These are phyloP conservation scores for Allium cepa DNA, from an alignment of 106 monocot species.

Conservation along the genomic window DNA sequence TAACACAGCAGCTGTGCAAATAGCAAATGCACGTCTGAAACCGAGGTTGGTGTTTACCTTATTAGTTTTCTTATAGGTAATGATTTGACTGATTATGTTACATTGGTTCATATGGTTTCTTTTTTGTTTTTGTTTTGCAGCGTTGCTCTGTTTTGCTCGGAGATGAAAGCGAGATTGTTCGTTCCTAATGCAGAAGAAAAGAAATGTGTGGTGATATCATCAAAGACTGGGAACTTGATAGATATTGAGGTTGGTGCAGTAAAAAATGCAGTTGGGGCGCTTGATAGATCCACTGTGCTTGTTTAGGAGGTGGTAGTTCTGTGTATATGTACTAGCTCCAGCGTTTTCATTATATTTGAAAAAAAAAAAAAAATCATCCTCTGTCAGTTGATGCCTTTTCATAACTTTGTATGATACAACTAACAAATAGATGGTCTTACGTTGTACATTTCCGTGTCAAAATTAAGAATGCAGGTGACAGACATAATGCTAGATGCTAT, in stretches of 20 bases:
- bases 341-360: too few relatives aligned
- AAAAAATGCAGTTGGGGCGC: conserved; percentile 32
- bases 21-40: conserved; percentile 55
- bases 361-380: too few relatives aligned
- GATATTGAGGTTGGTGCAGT: conserved; percentile 60
- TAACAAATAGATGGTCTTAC: too few relatives aligned
- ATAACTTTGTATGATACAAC: too few relatives aligned
- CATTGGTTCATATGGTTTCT: background rate
- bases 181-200: conserved; percentile 64
- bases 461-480: too few relatives aligned
- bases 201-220: conserved; percentile 55
- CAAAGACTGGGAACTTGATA: conserved; percentile 58
- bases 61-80: too few relatives aligned
- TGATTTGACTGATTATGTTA: too few relatives aligned
- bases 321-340: too few relatives aligned
- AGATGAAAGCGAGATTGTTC: conserved; percentile 67
- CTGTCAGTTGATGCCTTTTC: too few relatives aligned
- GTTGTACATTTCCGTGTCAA: too few relatives aligned
- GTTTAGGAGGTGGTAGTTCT: conserved; percentile 16
- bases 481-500: too few relatives aligned
- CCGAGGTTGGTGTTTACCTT: conserved; percentile 20
- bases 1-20: conserved; percentile 82
- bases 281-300: conserved; percentile 33
- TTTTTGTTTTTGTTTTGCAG: conserved; percentile 21
- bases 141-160: conserved; percentile 76